These are phyloP conservation scores for Areca catechu DNA, from an alignment of 176 grass and related monocot species.

Conservation along the genomic window DNA sequence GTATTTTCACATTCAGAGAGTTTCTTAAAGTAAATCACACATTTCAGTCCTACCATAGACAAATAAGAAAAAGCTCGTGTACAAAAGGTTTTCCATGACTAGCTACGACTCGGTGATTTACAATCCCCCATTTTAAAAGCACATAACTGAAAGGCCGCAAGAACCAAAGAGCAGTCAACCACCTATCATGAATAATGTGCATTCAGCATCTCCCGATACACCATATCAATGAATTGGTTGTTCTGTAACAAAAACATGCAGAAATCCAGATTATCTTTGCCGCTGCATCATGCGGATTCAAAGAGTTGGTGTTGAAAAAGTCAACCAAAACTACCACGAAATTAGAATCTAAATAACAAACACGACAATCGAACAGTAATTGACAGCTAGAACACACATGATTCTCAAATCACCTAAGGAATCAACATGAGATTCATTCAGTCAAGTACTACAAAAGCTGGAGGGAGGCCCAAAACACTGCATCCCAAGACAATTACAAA, in stretches of 20 bases:
- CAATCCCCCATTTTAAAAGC: background rate
- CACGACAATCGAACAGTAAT: background rate
- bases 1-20: too few species aligned
- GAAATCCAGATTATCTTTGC: background rate
- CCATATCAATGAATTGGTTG: conserved; percentile 13
- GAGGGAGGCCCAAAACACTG: too few species aligned
- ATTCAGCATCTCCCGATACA: conserved; percentile 16
- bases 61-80: too few species aligned
- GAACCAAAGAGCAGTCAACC: background rate
- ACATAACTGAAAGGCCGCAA: background rate
- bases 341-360: background rate
- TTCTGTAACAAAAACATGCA: conserved; percentile 2
- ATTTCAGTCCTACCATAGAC: too few species aligned
- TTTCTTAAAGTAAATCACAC: too few species aligned
- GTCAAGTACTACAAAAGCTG: too few species aligned
- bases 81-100: background rate
- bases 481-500: too few species aligned
- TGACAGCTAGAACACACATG: too few species aligned
- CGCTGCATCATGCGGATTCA: background rate
- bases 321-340: background rate
- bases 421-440: too few species aligned
- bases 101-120: background rate
- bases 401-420: too few species aligned
- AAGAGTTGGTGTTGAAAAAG: background rate
- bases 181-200: conserved; percentile 1